These are phyloP conservation scores for Actinomucor elegans DNA, from an alignment of 371 early-diverging fungal genomes.

Conservation along the genomic window DNA sequence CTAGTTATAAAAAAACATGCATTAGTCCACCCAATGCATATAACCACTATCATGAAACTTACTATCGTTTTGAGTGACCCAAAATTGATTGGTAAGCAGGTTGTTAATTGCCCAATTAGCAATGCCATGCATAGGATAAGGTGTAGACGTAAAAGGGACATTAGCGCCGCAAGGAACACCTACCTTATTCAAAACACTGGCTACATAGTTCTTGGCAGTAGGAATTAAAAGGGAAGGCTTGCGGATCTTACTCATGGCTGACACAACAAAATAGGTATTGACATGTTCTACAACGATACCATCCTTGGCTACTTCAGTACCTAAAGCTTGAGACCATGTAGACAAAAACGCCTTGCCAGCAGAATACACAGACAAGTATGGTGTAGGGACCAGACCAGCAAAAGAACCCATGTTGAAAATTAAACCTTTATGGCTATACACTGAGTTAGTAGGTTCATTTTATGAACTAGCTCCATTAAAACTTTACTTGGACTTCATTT, in stretches of 20 bases:
- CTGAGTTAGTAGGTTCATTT: not conserved
- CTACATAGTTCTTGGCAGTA: conserved; percentile 79
- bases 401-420: conserved; percentile 96
- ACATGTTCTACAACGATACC: conserved; percentile 88
- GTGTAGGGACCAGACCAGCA: conserved; percentile 86
- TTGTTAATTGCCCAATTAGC: conserved; percentile 74
- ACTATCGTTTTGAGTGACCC: conserved; percentile 67
- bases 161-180: conserved; percentile 77
- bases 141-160: conserved; percentile 72
- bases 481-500: conserved; percentile 62
- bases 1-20: conserved; percentile 11
- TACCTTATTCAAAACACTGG: conserved; percentile 68
- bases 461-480: conserved; percentile 3
- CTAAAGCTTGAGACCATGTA: conserved; percentile 88
- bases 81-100: conserved; percentile 58
- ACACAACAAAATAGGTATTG: conserved; percentile 92
- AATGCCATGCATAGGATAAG: conserved; percentile 83
- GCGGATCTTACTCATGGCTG: conserved; percentile 92
- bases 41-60: not conserved
- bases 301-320: conserved; percentile 74
- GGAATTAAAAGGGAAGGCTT: conserved; percentile 78
- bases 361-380: conserved; percentile 90
- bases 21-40: not conserved
- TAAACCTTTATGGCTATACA: conserved; percentile 72
- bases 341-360: conserved; percentile 94